Base-by-base conservation (phyloP, 257 asterid species). In the Nyctanthes arbortristis region DNA sequence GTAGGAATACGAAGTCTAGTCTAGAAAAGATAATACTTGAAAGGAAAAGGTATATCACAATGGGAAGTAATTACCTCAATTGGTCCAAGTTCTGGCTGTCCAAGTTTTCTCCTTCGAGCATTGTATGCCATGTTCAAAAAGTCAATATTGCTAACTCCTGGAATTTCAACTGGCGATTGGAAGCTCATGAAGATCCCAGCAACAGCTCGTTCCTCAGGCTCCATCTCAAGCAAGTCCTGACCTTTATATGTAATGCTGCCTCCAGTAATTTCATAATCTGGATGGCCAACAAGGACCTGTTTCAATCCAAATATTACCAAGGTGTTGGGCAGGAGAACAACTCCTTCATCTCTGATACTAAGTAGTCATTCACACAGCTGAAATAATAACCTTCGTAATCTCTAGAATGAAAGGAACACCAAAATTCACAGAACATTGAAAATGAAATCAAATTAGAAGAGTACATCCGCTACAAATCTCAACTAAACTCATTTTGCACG, bases 201-300 rank as follows among this genome's bases (percentile, higher is more conserved):
- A n/a, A 81, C 63, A 73, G 99, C 85, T 77, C 98, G 88, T 75
- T 94, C 97, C 80, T 94, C 98, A 18, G 99, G 95, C 68, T 71
- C 93, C 99, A 94, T 89, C 81, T 88, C 95, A 61, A 94, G 84
- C 85, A 94, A 73, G 81, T 94, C 87, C 76, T 80, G 89, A 70
- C 98, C 98, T 80, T 89, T 89, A 78, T 83, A 94, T 30, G 84
- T 82, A 73, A 88, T 65, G 66, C 88, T 94, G 47, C 99, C 98
- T 64, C 90, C 93, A 7, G 96, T 89, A 66, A 91, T 67, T 82
- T 91, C 98, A 82, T 94, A 94, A 84, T 91, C 98, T 61, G 99
- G 98, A 84, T 94, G 98, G 57, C 99, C 99, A 73, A 82, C 98
- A 80, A 94, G 98, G 69, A 94, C 99, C 99, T 94, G 73, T 72